Conservation (phyloP, 495 filamentous ascomycete species). For the Podospora appendiculata region DNA sequence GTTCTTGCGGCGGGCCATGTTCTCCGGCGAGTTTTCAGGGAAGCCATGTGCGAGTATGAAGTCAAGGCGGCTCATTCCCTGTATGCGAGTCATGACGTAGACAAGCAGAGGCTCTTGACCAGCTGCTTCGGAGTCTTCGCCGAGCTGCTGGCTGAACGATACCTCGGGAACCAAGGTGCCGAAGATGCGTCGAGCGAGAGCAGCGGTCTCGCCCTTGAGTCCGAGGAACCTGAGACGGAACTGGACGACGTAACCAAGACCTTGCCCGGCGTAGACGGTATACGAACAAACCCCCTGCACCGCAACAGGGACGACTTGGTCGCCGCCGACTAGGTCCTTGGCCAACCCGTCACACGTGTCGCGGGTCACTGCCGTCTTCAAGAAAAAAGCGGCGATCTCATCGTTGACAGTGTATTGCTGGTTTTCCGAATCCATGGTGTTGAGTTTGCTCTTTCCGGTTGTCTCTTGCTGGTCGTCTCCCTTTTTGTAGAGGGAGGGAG, state of each 20-base stretch:
- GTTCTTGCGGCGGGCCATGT: not conserved
- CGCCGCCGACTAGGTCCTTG: conserved; percentile 22
- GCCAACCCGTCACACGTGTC: conserved; percentile 26
- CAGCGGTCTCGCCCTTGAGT: not conserved
- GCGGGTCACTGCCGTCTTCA: conserved; percentile 28
- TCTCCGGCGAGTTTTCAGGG: conserved; percentile 5
- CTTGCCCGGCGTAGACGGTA: conserved; percentile 32
- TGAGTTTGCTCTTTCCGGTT: not conserved
- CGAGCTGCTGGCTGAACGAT: not conserved
- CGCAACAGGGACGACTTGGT: conserved; percentile 25
- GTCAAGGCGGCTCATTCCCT: not conserved
- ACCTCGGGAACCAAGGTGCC: not conserved
- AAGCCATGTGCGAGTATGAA: conserved; percentile 1
- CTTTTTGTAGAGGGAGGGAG: no score
- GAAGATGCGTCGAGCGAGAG: not conserved
- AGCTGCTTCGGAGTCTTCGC: not conserved
- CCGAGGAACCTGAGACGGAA: conserved; percentile 31
- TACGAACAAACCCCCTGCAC: conserved; percentile 38
- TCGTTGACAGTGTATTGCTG: conserved; percentile 26
- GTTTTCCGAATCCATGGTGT: not conserved
- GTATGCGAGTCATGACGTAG: not conserved
- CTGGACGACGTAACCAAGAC: conserved; percentile 31
- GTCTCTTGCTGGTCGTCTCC: no score
- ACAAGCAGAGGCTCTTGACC: not conserved
- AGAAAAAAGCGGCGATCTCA: conserved; percentile 32